phyloP scores from a whole-genome alignment of 2,329 filamentous ascomycete genomes.

The Hypoxylon sp. region DNA sequence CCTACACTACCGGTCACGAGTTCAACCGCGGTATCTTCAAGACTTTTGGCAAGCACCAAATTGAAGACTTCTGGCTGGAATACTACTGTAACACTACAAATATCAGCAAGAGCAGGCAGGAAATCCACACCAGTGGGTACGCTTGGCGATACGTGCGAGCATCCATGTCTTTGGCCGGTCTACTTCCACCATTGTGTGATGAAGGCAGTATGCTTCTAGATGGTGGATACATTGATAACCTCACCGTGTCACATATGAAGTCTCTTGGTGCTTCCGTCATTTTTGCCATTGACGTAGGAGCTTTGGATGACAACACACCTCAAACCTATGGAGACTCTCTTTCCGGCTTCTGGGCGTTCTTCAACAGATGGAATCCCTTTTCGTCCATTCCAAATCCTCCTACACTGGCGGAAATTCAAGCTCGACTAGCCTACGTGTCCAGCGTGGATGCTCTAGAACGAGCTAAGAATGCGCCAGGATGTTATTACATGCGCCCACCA shows the following conservation, averaged over 20 bases:
- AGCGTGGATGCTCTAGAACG: conserved; percentile 94
- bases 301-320: conserved; percentile 90
- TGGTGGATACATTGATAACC: conserved; percentile 96
- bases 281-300: conserved; percentile 95
- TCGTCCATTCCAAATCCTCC: conserved; percentile 91
- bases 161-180: conserved; percentile 94
- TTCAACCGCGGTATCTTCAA: conserved; percentile 99
- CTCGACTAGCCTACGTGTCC: conserved; percentile 92
- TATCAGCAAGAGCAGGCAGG: conserved; percentile 91
- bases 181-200: conserved; percentile 94
- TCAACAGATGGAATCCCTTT: conserved; percentile 98
- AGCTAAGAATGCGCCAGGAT: conserved; percentile 91
- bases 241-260: conserved; percentile 98
- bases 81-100: conserved; percentile 99
- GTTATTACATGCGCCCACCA: conserved; percentile 95
- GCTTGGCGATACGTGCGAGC: conserved; percentile 97
- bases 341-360: conserved; percentile 93
- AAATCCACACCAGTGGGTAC: conserved; percentile 96
- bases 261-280: conserved; percentile 92
- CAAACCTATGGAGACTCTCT: conserved; percentile 95
- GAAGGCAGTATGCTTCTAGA: conserved; percentile 97
- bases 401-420: conserved; percentile 95
- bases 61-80: conserved; percentile 98
- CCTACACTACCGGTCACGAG: conserved; percentile 97
- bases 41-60: conserved; percentile 95